Percentiles rank a stretch among this genome's conserved stretches.
Conservation (phyloP, 169 alveolate species). For the Eimeria sp. region DNA sequence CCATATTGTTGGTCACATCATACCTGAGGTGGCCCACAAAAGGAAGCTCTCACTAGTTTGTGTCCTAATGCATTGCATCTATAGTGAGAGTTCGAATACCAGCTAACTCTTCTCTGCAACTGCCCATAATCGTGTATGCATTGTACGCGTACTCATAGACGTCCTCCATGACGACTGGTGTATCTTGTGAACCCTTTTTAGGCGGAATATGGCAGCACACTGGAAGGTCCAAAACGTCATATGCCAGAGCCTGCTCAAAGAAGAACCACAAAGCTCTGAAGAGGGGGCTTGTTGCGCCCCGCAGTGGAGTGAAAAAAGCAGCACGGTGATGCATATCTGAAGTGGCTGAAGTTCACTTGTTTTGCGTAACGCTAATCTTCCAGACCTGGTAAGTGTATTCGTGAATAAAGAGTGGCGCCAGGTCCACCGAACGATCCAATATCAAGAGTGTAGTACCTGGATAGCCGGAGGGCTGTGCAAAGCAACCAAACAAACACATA, state of each 20-base stretch:
- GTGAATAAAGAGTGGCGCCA: slow-evolving; percentile 81
- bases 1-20: slow-evolving; percentile 47
- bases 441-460: slow-evolving; percentile 52
- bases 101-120: background rate
- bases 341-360: background rate
- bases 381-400: slow-evolving; percentile 84
- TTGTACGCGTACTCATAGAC: slow-evolving; percentile 42
- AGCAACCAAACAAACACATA: slow-evolving; percentile 11
- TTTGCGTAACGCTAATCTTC: background rate
- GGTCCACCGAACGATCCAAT: slow-evolving; percentile 81
- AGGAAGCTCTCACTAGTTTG: background rate
- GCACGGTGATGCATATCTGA: background rate
- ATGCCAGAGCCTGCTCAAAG: slow-evolving; percentile 77
- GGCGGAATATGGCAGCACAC: slow-evolving; percentile 43
- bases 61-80: background rate
- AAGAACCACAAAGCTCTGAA: background rate
- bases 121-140: background rate
- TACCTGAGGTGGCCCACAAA: slow-evolving; percentile 42
- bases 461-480: slow-evolving; percentile 22
- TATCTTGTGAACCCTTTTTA: background rate
- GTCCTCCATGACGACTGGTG: slow-evolving; percentile 28
- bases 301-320: background rate
- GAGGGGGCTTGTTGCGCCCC: background rate
- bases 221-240: slow-evolving; percentile 76
- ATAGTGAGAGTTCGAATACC: background rate